These are phyloP conservation scores for Taphrina wiesneri DNA, from an alignment of 1,139 yeast genomes.

Conservation along the genomic window DNA sequence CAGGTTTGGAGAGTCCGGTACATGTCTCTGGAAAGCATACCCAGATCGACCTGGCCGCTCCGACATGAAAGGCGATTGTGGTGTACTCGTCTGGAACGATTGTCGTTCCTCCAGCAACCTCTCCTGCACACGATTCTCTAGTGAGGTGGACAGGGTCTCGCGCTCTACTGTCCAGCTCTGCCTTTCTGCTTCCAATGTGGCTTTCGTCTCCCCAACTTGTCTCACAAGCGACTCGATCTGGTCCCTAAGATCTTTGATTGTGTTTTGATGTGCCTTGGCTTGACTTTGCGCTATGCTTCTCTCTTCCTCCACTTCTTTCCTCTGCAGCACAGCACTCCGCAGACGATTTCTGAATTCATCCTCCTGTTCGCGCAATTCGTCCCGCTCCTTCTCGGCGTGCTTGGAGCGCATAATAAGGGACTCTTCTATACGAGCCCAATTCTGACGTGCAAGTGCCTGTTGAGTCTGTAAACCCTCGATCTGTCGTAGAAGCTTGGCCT, in stretches of 20 bases:
- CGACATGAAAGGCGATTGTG: not conserved
- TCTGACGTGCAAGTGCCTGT: slow-evolving; percentile 64
- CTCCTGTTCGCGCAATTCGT: slow-evolving; percentile 38
- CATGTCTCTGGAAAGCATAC: slow-evolving; percentile 8
- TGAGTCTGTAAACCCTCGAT: slow-evolving; percentile 65
- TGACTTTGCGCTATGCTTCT: slow-evolving; percentile 22
- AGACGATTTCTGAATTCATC: slow-evolving; percentile 44
- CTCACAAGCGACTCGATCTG: not conserved
- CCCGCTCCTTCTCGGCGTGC: slow-evolving; percentile 47
- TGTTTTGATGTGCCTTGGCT: slow-evolving; percentile 34
- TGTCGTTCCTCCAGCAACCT: slow-evolving; percentile 14
- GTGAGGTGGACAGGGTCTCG: not conserved
- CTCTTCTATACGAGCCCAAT: slow-evolving; percentile 66
- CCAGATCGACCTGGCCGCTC: not conserved
- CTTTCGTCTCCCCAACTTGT: not conserved
- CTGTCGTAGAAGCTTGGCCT: slow-evolving; percentile 46
- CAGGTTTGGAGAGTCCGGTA: slow-evolving; percentile 19
- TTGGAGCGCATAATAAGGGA: slow-evolving; percentile 54
- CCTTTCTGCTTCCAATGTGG: slow-evolving; percentile 2
- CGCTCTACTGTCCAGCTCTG: slow-evolving; percentile 4
- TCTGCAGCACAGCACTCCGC: slow-evolving; percentile 42
- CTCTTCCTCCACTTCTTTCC: slow-evolving; percentile 38
- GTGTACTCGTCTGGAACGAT: not conserved
- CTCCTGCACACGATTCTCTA: slow-evolving; percentile 23
- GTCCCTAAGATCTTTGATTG: slow-evolving; percentile 34